These are phyloP conservation scores for Lagenidium giganteum DNA, from an alignment of 352 stramenopile genomes.

Conservation along the genomic window DNA sequence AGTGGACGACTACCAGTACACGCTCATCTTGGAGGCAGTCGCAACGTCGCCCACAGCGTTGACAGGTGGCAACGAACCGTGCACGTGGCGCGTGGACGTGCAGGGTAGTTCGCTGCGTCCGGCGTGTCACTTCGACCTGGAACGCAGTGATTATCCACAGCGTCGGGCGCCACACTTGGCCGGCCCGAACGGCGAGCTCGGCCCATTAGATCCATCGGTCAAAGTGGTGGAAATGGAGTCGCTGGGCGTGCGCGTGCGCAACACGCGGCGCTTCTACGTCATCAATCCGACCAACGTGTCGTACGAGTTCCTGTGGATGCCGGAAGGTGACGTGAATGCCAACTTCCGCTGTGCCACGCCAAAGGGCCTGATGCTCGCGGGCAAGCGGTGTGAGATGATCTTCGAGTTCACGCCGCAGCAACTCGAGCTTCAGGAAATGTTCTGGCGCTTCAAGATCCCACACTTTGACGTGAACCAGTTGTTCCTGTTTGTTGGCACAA, in stretches of 20 bases:
- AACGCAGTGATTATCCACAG: constrained; percentile 85
- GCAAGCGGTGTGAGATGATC: constrained; percentile 93
- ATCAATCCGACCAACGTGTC: constrained; percentile 91
- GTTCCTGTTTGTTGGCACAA: constrained; percentile 91
- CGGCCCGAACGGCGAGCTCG: constrained; percentile 81
- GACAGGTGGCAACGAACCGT: too few species aligned
- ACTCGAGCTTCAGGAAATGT: constrained; percentile 86
- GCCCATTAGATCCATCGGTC: constrained; percentile 80
- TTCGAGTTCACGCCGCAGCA: constrained; percentile 94
- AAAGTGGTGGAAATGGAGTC: constrained; percentile 92
- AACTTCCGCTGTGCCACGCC: constrained; percentile 88
- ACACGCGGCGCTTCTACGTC: constrained; percentile 91
- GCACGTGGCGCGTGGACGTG: constrained; percentile 46
- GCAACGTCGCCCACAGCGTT: too few species aligned
- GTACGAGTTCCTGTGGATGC: constrained; percentile 93
- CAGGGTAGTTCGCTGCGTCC: constrained; percentile 76
- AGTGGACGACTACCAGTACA: constrained; percentile 84
- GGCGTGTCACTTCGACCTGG: constrained; percentile 92
- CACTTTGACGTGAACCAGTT: constrained; percentile 87
- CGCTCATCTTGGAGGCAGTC: constrained; percentile 34
- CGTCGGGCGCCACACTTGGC: constrained; percentile 53
- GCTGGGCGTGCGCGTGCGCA: constrained; percentile 86
- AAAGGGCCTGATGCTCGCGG: constrained; percentile 89
- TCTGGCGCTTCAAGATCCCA: constrained; percentile 89
- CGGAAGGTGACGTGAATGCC: constrained; percentile 60